These are phyloP conservation scores for Grosmannia huntii DNA, from an alignment of 2,329 filamentous ascomycete species.

Conservation along the genomic window DNA sequence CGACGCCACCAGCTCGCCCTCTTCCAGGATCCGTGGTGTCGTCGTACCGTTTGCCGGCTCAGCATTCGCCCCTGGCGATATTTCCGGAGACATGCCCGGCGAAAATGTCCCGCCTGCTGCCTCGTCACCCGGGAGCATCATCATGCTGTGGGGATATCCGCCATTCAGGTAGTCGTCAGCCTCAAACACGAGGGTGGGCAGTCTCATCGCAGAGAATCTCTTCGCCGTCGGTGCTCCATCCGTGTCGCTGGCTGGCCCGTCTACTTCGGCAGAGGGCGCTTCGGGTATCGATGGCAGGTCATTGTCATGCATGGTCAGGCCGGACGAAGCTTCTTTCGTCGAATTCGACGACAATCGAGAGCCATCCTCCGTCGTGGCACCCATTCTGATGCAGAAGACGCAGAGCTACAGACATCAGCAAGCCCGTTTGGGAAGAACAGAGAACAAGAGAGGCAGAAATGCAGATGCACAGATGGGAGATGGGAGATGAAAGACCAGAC, in stretches of 20 bases:
- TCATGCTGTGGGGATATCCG: constrained; percentile 19
- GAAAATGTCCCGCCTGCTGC: background rate
- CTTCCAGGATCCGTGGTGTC: background rate
- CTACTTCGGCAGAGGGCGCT: background rate
- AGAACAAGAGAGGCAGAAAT: background rate
- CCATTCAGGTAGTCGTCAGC: constrained; percentile 27
- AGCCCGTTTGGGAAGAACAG: background rate
- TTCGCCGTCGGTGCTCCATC: background rate
- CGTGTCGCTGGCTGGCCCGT: background rate
- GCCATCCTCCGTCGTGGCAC: background rate
- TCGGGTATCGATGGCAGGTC: constrained; percentile 12
- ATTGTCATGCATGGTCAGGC: no score
- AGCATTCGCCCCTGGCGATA: background rate
- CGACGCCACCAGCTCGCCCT: background rate
- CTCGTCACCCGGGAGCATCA: background rate
- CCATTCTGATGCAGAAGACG: background rate
- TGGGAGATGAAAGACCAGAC: background rate
- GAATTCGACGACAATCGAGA: background rate
- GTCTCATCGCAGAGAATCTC: background rate
- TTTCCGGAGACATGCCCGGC: background rate
- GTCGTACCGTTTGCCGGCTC: background rate
- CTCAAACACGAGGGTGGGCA: constrained; percentile 3
- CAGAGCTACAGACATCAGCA: background rate
- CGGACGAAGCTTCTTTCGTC: no score
- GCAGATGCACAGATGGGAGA: no score